Percentiles rank a stretch among this genome's conserved stretches.
phyloP scores from a whole-genome alignment of 2,329 filamentous ascomycete genomes.

The Fusarium ambrosium region DNA sequence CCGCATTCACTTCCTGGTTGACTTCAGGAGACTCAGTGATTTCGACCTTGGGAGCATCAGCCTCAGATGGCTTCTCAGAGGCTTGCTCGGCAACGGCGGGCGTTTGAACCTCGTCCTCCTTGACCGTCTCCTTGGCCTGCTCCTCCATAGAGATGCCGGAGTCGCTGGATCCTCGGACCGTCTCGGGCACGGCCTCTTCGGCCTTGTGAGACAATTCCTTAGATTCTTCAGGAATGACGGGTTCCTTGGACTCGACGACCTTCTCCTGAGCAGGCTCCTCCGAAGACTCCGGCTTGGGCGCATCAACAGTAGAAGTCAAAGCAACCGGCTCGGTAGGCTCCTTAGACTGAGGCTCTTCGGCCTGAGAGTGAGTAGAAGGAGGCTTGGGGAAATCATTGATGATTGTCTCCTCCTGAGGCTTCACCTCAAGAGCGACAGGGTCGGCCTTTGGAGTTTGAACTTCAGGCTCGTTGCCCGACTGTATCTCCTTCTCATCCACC shows the following conservation, averaged over 20 bases:
- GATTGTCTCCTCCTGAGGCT: slow-evolving; percentile 12
- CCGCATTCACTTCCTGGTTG: background rate
- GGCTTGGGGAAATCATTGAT: slow-evolving; percentile 38
- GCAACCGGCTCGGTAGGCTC: background rate
- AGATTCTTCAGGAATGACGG: background rate
- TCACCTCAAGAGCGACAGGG: slow-evolving; percentile 1
- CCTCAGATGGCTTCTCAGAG: background rate
- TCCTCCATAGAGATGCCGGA: slow-evolving; percentile 42
- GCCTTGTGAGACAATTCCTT: background rate
- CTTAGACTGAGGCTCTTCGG: background rate
- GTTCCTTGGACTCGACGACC: background rate
- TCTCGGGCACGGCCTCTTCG: background rate
- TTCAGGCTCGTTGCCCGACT: slow-evolving; percentile 22
- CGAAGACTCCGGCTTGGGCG: background rate
- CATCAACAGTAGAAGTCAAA: background rate
- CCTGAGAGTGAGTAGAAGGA: slow-evolving; percentile 24
- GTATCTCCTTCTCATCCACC: background rate
- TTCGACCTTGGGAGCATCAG: slow-evolving; percentile 4
- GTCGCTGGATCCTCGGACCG: slow-evolving; percentile 34
- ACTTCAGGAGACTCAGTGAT: background rate
- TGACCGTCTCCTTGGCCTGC: slow-evolving; percentile 31
- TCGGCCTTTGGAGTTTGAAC: slow-evolving; percentile 19
- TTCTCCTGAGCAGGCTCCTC: slow-evolving; percentile 4
- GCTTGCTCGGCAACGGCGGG: background rate
- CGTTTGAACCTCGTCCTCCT: slow-evolving; percentile 24